phyloP scores from a whole-genome alignment of 495 filamentous ascomycete genomes.

The Penicillium alfredii region DNA sequence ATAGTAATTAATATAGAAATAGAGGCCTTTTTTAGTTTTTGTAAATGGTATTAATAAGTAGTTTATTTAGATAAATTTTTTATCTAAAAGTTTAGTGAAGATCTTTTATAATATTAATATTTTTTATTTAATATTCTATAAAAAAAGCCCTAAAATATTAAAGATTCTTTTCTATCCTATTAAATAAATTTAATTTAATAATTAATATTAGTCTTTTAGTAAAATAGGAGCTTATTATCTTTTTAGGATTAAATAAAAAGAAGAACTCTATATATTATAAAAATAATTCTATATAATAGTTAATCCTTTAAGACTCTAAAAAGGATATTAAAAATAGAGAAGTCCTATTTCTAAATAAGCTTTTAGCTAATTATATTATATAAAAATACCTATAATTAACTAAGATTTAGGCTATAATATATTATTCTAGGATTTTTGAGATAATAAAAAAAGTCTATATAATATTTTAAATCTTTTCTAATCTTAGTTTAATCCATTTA shows the following conservation, averaged over 20 bases:
- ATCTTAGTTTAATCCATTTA: background rate
- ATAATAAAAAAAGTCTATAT: background rate
- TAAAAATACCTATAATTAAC: background rate
- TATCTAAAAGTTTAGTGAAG: background rate
- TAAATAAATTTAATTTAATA: background rate
- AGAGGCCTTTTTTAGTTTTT: constrained; percentile 2
- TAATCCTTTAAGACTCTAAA: background rate
- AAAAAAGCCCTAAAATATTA: background rate
- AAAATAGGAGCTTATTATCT: background rate
- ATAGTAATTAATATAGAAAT: constrained; percentile 9
- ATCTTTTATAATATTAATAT: background rate
- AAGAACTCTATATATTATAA: background rate
- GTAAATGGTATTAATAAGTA: constrained; percentile 2
- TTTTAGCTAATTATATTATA: background rate
- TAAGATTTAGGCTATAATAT: background rate
- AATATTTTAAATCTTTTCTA: background rate
- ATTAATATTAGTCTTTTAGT: background rate
- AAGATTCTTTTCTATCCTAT: background rate
- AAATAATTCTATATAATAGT: background rate
- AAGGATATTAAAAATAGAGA: background rate
- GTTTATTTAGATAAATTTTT: background rate
- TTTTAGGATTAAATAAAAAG: background rate
- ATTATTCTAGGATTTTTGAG: background rate
- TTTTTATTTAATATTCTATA: background rate
- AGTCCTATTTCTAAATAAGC: background rate